phyloP scores from a whole-genome alignment of 768 basidiomycete genomes.

The Candolleomyces eurysporus region DNA sequence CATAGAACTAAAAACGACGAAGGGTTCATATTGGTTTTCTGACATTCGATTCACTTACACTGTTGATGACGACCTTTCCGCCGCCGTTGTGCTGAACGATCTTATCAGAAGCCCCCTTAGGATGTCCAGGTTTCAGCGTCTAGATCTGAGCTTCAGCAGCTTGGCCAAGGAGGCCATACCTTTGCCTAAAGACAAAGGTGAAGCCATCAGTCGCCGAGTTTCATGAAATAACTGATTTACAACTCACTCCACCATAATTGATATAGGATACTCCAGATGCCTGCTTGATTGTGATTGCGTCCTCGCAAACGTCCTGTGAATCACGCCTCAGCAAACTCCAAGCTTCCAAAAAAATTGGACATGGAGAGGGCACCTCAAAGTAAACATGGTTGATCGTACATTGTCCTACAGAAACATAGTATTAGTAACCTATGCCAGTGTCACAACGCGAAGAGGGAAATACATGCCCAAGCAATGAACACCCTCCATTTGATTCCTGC shows the following conservation, averaged over 20 bases:
- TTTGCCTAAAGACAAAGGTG: too few species aligned
- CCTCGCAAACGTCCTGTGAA: constrained; percentile 33
- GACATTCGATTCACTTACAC: constrained; percentile 18
- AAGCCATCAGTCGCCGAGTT: too few species aligned
- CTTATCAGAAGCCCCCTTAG: constrained; percentile 32
- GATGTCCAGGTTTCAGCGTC: too few species aligned
- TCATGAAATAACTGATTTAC: too few species aligned
- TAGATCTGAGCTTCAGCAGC: too few species aligned
- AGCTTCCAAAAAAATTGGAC: too few species aligned
- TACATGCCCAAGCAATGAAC: constrained; percentile 37
- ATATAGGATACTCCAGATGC: constrained; percentile 33
- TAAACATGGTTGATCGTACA: constrained; percentile 30
- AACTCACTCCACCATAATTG: constrained; percentile 36
- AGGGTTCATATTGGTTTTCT: neutral
- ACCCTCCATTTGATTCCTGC: constrained; percentile 39
- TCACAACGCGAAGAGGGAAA: neutral
- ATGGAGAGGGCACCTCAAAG: constrained; percentile 22
- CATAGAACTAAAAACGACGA: constrained; percentile 30
- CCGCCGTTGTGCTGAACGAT: constrained; percentile 36
- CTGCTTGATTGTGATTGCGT: constrained; percentile 42
- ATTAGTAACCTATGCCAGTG: neutral
- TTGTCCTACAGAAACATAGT: constrained; percentile 17
- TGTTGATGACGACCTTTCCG: constrained; percentile 33
- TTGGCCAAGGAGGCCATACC: too few species aligned
- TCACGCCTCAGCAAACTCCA: too few species aligned